Conservation (phyloP, 2,329 filamentous ascomycete species). For the Myrmaecium sp. region DNA sequence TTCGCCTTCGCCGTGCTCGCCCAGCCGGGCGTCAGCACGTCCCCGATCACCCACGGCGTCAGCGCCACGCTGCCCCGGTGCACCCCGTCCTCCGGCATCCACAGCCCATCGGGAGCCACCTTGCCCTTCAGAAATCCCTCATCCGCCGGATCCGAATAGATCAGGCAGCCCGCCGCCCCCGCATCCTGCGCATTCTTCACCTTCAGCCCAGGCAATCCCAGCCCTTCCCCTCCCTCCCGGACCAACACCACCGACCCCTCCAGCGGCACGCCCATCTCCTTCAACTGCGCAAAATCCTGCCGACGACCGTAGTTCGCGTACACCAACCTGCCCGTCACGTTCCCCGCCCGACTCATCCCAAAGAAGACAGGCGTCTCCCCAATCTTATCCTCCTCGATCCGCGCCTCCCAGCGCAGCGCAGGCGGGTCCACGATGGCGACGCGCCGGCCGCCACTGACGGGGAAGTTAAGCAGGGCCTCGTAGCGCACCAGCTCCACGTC, state of each 20-base stretch:
- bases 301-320: constrained; percentile 86
- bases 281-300: constrained; percentile 61
- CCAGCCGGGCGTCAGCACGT: constrained; percentile 82
- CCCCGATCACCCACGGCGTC: constrained; percentile 69
- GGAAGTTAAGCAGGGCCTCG: constrained; percentile 83
- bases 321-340: constrained; percentile 70
- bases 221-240: constrained; percentile 58
- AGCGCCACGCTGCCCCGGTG: constrained; percentile 69
- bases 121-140: constrained; percentile 63
- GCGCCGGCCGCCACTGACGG: constrained; percentile 55
- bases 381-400: constrained; percentile 59
- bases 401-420: constrained; percentile 58
- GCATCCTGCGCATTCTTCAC: constrained; percentile 78
- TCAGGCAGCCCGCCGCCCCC: constrained; percentile 72
- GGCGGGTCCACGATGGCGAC: constrained; percentile 63
- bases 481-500: constrained; percentile 54
- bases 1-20: constrained; percentile 50
- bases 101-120: constrained; percentile 59
- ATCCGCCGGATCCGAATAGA: constrained; percentile 80
- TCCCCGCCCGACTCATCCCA: constrained; percentile 71
- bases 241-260: constrained; percentile 73
- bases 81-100: constrained; percentile 65
- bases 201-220: constrained; percentile 60
- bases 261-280: constrained; percentile 54
- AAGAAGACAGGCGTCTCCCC: constrained; percentile 68